phyloP scores from a whole-genome alignment of 768 basidiomycete genomes.

The Kwoniella newhampshirensis region DNA sequence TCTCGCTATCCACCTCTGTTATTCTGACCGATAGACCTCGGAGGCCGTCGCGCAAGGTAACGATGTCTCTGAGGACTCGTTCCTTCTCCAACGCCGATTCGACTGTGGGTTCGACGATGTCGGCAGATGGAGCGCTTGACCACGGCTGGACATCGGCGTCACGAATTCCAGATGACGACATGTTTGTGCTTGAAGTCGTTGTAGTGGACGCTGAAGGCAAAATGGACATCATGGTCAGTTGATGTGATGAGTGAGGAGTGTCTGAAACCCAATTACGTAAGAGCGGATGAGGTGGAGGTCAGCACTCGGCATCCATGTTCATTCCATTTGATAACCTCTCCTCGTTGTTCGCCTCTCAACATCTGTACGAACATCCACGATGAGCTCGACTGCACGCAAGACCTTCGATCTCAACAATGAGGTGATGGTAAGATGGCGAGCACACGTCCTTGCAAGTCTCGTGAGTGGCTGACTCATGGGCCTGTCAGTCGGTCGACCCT shows the following conservation, averaged over 20 bases:
- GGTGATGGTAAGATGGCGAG: constrained; percentile 42
- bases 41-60: constrained; percentile 37
- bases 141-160: constrained; percentile 10
- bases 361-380: neutral
- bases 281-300: constrained; percentile 7
- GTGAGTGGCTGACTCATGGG: constrained; percentile 5
- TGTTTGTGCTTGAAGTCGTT: neutral
- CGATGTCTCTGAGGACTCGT: constrained; percentile 43
- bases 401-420: constrained; percentile 56
- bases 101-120: constrained; percentile 30
- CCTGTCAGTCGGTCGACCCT: constrained; percentile 40
- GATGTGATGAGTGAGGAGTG: neutral
- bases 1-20: constrained; percentile 42
- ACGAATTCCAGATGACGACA: constrained; percentile 8
- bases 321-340: neutral
- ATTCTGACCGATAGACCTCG: constrained; percentile 39
- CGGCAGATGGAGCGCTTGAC: neutral
- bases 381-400: constrained; percentile 37
- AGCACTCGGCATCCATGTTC: neutral
- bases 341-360: neutral
- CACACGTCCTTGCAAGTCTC: no score
- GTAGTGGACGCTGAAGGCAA: no score
- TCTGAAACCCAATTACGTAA: neutral
- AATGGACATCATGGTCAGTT: no score
- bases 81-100: constrained; percentile 45